Percentiles rank a stretch among this genome's conserved stretches.
phyloP scores from a whole-genome alignment of 2,329 filamentous ascomycete genomes.

The Pleurostoma richardsiae region DNA sequence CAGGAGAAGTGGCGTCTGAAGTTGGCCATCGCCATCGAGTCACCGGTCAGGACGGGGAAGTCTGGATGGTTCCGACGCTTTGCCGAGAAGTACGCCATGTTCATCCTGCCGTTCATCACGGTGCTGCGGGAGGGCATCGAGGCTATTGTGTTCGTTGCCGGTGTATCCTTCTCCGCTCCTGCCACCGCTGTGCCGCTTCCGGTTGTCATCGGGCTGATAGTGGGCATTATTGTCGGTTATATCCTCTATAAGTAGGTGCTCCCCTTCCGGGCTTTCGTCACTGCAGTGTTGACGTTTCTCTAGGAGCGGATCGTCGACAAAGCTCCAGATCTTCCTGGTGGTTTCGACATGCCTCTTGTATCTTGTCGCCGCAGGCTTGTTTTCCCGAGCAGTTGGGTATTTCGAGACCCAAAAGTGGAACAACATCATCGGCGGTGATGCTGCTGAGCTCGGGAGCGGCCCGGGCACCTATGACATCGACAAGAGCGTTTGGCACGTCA shows the following conservation, averaged over 20 bases:
- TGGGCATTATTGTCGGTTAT: conserved; percentile 59
- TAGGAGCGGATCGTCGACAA: conserved; percentile 58
- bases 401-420: conserved; percentile 67
- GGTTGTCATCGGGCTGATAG: conserved; percentile 60
- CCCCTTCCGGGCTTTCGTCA: not conserved
- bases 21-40: conserved; percentile 61
- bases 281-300: not conserved
- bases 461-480: conserved; percentile 64
- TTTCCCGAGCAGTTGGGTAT: conserved; percentile 71
- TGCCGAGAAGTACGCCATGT: conserved; percentile 71
- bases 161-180: conserved; percentile 64
- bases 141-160: conserved; percentile 73
- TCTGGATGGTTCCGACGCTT: conserved; percentile 31
- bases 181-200: conserved; percentile 67
- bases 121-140: conserved; percentile 73
- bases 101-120: conserved; percentile 73
- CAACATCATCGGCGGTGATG: conserved; percentile 41
- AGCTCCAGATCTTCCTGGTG: conserved; percentile 74
- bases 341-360: conserved; percentile 79
- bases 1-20: conserved; percentile 75
- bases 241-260: conserved; percentile 63
- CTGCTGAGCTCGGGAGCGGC: conserved; percentile 55
- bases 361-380: conserved; percentile 76
- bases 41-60: conserved; percentile 28
- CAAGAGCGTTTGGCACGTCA: conserved; percentile 65